Conservation (phyloP, 1,139 yeast species). For the Yamadazyma aaseri region DNA sequence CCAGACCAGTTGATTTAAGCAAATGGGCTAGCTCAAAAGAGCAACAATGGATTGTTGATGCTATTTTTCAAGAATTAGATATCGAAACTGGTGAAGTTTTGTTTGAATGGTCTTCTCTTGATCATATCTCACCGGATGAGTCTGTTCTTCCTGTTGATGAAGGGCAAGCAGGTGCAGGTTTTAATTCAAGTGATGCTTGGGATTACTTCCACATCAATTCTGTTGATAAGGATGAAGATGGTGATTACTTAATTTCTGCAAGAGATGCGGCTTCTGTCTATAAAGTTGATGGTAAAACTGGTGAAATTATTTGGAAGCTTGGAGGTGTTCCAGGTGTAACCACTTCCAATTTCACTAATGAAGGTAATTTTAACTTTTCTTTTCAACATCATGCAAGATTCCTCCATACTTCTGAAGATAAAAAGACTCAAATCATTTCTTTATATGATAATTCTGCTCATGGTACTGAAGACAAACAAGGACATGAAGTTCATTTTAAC, state of each 20-base stretch:
- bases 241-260: slow-evolving; percentile 35
- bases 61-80: slow-evolving; percentile 35
- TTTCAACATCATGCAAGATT: slow-evolving; percentile 41
- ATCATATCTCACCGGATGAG: slow-evolving; percentile 33
- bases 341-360: slow-evolving; percentile 19
- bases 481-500: slow-evolving; percentile 21
- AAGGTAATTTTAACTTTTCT: slow-evolving; percentile 25
- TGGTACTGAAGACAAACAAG: slow-evolving; percentile 29
- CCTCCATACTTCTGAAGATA: slow-evolving; percentile 21
- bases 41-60: slow-evolving; percentile 34
- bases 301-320: slow-evolving; percentile 36
- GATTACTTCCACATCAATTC: slow-evolving; percentile 44
- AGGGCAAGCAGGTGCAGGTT: slow-evolving; percentile 32
- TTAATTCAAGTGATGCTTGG: slow-evolving; percentile 36
- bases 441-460: slow-evolving; percentile 39
- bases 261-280: slow-evolving; percentile 35
- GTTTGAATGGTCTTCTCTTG: slow-evolving; percentile 39
- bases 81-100: slow-evolving; percentile 33
- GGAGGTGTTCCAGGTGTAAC: slow-evolving; percentile 27
- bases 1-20: slow-evolving; percentile 25
- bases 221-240: slow-evolving; percentile 37
- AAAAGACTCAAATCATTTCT: slow-evolving; percentile 26
- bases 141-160: slow-evolving; percentile 25
- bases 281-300: slow-evolving; percentile 34
- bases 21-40: slow-evolving; percentile 21